These are phyloP conservation scores for Aspergillus novoparasiticus DNA, from an alignment of 2,329 filamentous ascomycete genomes.

Conservation along the genomic window DNA sequence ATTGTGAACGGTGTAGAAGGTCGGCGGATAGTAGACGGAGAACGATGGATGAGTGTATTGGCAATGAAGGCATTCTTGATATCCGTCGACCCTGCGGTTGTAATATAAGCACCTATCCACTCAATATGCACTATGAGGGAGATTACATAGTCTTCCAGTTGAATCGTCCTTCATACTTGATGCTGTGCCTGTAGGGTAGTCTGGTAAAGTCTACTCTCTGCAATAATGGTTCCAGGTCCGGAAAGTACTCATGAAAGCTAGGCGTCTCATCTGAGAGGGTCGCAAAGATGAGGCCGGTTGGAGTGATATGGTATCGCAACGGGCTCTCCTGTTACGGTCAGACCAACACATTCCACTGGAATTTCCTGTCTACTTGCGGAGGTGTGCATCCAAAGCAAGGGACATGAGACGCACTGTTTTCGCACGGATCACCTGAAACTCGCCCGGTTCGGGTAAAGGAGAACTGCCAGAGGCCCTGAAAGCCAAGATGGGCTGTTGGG, in stretches of 20 bases:
- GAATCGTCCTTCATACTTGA: slow-evolving; percentile 59
- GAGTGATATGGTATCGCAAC: slow-evolving; percentile 47
- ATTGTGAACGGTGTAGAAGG: slow-evolving; percentile 58
- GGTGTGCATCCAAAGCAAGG: background rate
- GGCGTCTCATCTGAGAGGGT: slow-evolving; percentile 53
- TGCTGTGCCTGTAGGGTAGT: slow-evolving; percentile 54
- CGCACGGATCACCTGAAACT: slow-evolving; percentile 44
- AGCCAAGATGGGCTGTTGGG: slow-evolving; percentile 48
- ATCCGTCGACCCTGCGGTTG: slow-evolving; percentile 54
- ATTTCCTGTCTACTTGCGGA: background rate
- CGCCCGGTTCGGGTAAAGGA: slow-evolving; percentile 31
- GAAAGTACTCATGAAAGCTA: slow-evolving; percentile 57
- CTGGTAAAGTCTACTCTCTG: slow-evolving; percentile 57
- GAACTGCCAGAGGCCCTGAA: slow-evolving; percentile 37
- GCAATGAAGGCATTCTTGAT: slow-evolving; percentile 62
- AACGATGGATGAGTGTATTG: slow-evolving; percentile 62
- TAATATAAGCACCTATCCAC: background rate
- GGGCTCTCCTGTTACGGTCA: slow-evolving; percentile 18
- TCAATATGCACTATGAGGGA: background rate
- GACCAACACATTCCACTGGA: background rate
- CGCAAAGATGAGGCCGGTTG: slow-evolving; percentile 56
- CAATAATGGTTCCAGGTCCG: slow-evolving; percentile 53
- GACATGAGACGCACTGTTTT: slow-evolving; percentile 31
- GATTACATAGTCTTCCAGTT: slow-evolving; percentile 62
- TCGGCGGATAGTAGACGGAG: slow-evolving; percentile 57